Base-by-base conservation (phyloP, 176 grass and related monocot genomes). In the Themeda triandra region DNA sequence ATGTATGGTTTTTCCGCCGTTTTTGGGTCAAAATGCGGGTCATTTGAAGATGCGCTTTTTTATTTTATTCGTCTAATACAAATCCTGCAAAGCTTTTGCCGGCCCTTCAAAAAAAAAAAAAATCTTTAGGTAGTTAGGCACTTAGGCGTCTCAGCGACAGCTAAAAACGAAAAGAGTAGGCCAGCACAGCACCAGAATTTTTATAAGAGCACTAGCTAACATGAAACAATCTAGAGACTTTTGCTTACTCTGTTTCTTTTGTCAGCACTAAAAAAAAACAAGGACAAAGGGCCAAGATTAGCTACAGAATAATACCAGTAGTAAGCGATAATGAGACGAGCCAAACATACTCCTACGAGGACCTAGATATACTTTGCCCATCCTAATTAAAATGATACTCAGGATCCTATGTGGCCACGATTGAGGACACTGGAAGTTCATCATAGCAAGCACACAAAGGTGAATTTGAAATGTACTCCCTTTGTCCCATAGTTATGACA, bases 281-380 rank as follows among this genome's bases (percentile, higher is more conserved):
- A 71, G n/a, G 19, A 29, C 8, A 60, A 3, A 1, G 48, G 15
- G 11, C 32, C 28, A 7, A 35, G 32, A 63, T 32, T 14, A 49
- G 46, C 44, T 46, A 46, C 18, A 49, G 46, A 17, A 18, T 49
- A 46, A 15, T 46, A 15, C 44, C 15, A 15, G 3, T 46, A 78
- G 45, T 60, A 59, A 14, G 30, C 2, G 4, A 69, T n/a, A 12
- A 21, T 3, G 25, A 23, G 75, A 28, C 31, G 18, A 19, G 29
- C 54, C 64, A 65, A 77, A 83, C 79, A 78, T 83, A 62, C 80
- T 54, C 75, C 21, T 70, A 37, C 53, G 8, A 60, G 49, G 24
- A 65, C 74, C 31, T 41, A 15, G 13, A 18, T 49, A 49, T 49
- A 49, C 40, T 3, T 64, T 37, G 42, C 17, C 33, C 54, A 19